Conservation (phyloP, 805 yeast genomes). For the Candida pseudofarinosa region DNA sequence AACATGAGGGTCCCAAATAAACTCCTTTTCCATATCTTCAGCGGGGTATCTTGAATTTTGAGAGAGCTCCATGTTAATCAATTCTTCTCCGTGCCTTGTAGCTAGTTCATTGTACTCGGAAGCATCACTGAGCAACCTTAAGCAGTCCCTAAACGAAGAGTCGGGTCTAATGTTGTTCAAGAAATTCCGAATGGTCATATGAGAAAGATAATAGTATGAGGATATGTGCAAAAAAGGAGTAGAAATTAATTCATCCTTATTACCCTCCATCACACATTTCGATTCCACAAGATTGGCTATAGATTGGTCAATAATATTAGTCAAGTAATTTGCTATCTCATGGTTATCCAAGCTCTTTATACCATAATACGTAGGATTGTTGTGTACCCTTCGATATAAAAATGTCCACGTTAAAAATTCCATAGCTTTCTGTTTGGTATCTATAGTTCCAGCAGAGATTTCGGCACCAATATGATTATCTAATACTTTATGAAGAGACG, state of each 20-base stretch:
- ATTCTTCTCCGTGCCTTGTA: constrained; percentile 87
- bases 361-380: constrained; percentile 74
- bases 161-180: constrained; percentile 48
- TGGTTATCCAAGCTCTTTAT: constrained; percentile 55
- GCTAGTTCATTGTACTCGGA: constrained; percentile 85
- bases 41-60: constrained; percentile 63
- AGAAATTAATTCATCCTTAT: constrained; percentile 50
- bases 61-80: constrained; percentile 80
- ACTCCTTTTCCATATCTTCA: constrained; percentile 52
- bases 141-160: constrained; percentile 54
- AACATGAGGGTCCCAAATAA: constrained; percentile 85
- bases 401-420: constrained; percentile 77
- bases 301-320: constrained; percentile 63
- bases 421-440: constrained; percentile 62
- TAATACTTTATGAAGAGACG: constrained; percentile 71
- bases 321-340: constrained; percentile 57
- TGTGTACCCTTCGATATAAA: constrained; percentile 67
- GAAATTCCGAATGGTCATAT: constrained; percentile 74
- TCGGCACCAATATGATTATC: constrained; percentile 82
- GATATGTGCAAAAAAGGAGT: constrained; percentile 83
- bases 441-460: constrained; percentile 65
- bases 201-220: constrained; percentile 90
- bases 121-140: constrained; percentile 58
- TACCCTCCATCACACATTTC: constrained; percentile 54
- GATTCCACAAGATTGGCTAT: constrained; percentile 67